Conservation (phyloP, 768 basidiomycete species). For the Pisolithus tinctorius region DNA sequence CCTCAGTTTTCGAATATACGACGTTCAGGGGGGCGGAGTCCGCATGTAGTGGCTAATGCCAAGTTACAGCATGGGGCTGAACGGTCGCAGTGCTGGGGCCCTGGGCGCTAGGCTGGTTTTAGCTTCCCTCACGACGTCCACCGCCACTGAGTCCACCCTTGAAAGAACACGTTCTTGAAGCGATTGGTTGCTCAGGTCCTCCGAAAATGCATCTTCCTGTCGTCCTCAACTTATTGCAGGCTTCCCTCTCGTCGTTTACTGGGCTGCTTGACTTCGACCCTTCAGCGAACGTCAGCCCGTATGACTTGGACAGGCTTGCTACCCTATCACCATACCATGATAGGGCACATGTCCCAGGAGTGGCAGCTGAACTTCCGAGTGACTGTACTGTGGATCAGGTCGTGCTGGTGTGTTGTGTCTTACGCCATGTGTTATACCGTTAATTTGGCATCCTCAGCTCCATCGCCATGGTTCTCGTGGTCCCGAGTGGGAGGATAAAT, state of each 20-base stretch:
- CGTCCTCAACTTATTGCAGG: constrained; percentile 7
- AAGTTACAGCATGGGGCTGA: too few species aligned
- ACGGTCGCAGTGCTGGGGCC: too few species aligned
- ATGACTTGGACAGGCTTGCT: constrained; percentile 18
- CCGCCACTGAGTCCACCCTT: too few species aligned
- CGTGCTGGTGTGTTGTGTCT: constrained; percentile 23
- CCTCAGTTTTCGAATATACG: too few species aligned
- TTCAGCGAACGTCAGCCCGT: background rate
- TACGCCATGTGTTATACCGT: background rate
- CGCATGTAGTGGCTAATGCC: too few species aligned
- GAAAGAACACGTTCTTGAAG: too few species aligned
- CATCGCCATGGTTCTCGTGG: constrained; percentile 37
- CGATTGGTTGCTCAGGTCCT: background rate
- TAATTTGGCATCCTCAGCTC: constrained; percentile 21
- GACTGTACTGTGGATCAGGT: constrained; percentile 36
- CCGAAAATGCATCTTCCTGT: constrained; percentile 13
- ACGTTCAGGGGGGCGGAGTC: too few species aligned
- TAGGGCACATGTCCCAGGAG: constrained; percentile 22
- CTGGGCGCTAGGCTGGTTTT: too few species aligned
- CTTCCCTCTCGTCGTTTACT: background rate
- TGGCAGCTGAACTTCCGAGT: constrained; percentile 24
- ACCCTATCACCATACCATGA: constrained; percentile 33
- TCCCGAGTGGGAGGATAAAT: constrained; percentile 26
- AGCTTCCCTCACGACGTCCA: too few species aligned
- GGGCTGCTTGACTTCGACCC: background rate